Percentiles rank a stretch among this genome's conserved stretches.
Evolutionary conservation across 129 eudicot genomes (phyloP).

Genomic region (Arctium lappa): DNA sequence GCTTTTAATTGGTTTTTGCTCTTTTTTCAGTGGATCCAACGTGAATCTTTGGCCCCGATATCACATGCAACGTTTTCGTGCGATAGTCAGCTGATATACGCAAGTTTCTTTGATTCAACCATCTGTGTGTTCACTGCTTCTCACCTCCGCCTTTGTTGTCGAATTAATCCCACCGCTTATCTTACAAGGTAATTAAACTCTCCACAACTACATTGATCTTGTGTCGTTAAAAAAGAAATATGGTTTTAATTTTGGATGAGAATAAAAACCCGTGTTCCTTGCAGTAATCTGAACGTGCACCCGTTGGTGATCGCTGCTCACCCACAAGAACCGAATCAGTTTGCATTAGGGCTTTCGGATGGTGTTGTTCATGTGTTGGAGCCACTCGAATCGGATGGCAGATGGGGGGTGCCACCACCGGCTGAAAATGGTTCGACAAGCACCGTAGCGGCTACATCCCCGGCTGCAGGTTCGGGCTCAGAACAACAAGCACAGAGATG

Average conservation of each 20-base stretch:
- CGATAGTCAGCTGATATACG: constrained; percentile 84
- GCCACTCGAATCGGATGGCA: constrained; percentile 91
- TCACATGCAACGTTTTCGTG: constrained; percentile 87
- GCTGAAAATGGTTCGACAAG: constrained; percentile 65
- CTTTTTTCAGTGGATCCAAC: constrained; percentile 64
- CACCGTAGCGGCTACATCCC: constrained; percentile 52
- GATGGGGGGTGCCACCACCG: constrained; percentile 77
- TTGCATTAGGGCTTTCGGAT: constrained; percentile 86
- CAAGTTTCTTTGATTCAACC: constrained; percentile 77
- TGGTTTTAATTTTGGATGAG: neutral
- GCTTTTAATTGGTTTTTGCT: neutral
- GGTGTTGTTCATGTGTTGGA: constrained; percentile 86
- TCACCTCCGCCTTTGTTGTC: constrained; percentile 66
- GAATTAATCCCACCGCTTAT: constrained; percentile 68
- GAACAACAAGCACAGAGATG: constrained; percentile 76
- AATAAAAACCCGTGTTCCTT: neutral
- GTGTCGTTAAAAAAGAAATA: neutral
- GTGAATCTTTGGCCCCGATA: constrained; percentile 72
- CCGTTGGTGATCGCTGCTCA: constrained; percentile 94
- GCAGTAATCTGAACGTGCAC: constrained; percentile 62
- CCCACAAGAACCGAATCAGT: constrained; percentile 87
- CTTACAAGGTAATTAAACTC: constrained; percentile 35
- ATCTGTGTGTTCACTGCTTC: constrained; percentile 70
- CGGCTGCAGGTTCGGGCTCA: constrained; percentile 58
- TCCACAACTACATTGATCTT: neutral